Evolutionary conservation across 805 yeast genomes (phyloP).

Genomic region (Hanseniaspora singularis): DNA sequence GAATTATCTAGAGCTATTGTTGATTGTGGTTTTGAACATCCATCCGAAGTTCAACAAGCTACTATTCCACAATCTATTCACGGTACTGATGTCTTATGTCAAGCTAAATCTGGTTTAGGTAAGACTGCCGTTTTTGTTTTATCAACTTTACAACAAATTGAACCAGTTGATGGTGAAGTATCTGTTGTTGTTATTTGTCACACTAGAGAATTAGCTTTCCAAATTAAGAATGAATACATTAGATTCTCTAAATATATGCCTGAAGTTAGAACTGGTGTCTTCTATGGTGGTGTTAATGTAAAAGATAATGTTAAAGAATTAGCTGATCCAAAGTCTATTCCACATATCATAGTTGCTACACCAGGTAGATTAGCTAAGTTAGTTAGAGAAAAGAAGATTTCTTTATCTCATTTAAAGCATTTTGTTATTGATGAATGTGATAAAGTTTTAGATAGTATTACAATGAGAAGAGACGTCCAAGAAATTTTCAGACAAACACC

Average conservation of each 20-base stretch:
- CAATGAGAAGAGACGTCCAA: constrained; percentile 97
- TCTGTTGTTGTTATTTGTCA: constrained; percentile 91
- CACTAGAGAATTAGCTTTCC: constrained; percentile 97
- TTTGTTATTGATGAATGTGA: constrained; percentile 98
- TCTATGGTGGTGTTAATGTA: constrained; percentile 90
- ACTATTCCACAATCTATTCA: constrained; percentile 96
- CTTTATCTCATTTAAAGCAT: constrained; percentile 79
- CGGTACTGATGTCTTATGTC: constrained; percentile 96
- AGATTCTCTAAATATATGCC: constrained; percentile 98
- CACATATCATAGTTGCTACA: constrained; percentile 94
- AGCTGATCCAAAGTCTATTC: constrained; percentile 85
- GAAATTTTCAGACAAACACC: constrained; percentile 96
- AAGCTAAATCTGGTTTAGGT: constrained; percentile 99
- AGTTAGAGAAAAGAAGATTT: constrained; percentile 78
- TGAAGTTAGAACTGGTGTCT: constrained; percentile 90
- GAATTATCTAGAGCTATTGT: constrained; percentile 94
- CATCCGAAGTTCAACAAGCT: constrained; percentile 98
- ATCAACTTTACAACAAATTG: constrained; percentile 91
- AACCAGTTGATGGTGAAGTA: constrained; percentile 94
- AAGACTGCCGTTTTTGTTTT: constrained; percentile 95
- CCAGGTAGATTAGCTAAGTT: constrained; percentile 96
- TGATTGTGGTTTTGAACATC: constrained; percentile 99
- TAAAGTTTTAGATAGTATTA: constrained; percentile 80
- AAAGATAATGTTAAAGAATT: constrained; percentile 74
- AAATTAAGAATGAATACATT: constrained; percentile 91